Conservation (phyloP, 2,329 filamentous ascomycete species). For the Fusarium mundagurra region DNA sequence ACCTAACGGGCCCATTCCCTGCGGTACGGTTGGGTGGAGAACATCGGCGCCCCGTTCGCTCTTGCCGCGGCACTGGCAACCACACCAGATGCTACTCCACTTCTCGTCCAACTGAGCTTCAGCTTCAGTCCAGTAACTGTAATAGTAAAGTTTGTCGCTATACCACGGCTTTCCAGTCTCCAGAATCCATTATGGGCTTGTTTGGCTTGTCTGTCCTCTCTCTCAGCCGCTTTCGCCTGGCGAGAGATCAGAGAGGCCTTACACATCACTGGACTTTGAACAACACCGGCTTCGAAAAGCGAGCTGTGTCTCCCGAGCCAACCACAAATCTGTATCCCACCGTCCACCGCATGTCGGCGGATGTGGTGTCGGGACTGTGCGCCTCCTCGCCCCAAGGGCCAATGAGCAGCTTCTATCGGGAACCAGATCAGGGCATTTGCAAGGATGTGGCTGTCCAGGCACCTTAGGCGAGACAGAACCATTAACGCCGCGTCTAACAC, state of each 20-base stretch:
- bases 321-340: constrained; percentile 22
- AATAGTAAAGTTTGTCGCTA: background rate
- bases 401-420: constrained; percentile 23
- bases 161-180: too few relatives aligned
- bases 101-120: constrained; percentile 1
- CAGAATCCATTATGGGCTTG: background rate
- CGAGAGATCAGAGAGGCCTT: background rate
- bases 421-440: constrained; percentile 4
- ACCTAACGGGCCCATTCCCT: constrained; percentile 20
- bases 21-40: constrained; percentile 9
- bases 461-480: constrained; percentile 41
- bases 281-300: constrained; percentile 16
- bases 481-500: constrained; percentile 49
- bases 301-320: constrained; percentile 13
- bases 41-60: constrained; percentile 24
- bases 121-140: background rate
- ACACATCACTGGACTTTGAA: background rate
- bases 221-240: background rate
- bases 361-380: constrained; percentile 40
- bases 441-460: constrained; percentile 25
- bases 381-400: constrained; percentile 32
- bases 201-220: background rate
- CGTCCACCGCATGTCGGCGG: constrained; percentile 33
- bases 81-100: constrained; percentile 2
- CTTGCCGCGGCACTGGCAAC: constrained; percentile 34